Evolutionary conservation across 371 early-diverging fungal genomes (phyloP).

Genomic region (Apophysomyces elegans): DNA sequence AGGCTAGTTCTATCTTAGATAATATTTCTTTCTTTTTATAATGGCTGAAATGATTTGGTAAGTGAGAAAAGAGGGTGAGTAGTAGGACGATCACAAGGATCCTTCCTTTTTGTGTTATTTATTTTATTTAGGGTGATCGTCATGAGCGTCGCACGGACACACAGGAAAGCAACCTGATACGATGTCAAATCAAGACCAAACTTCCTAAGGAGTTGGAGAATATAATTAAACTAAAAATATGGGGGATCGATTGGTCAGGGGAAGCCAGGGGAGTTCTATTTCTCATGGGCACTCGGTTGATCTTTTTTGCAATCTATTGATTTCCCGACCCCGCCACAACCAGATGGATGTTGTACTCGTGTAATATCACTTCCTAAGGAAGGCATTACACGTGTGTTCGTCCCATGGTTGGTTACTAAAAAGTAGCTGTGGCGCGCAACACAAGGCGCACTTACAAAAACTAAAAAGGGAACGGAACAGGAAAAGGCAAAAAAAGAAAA

Average conservation of each 20-base stretch:
- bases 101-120: too few species aligned
- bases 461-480: neutral
- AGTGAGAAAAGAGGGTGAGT: too few species aligned
- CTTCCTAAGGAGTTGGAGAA: too few species aligned
- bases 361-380: neutral
- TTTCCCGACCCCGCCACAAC: conserved; percentile 9
- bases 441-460: neutral
- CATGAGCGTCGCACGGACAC: too few species aligned
- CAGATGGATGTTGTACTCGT: conserved; percentile 2
- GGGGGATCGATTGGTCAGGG: neutral
- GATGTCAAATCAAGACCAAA: too few species aligned
- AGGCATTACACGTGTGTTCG: neutral
- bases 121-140: too few species aligned
- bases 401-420: conserved; percentile 6
- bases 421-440: conserved; percentile 12
- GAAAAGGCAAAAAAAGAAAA: conserved; percentile 2
- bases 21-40: too few species aligned
- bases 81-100: too few species aligned
- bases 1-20: too few species aligned
- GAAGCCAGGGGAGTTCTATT: neutral
- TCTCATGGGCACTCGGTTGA: conserved; percentile 12
- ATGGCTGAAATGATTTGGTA: too few species aligned
- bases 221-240: neutral
- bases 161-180: too few species aligned
- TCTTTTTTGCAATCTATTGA: neutral